Conservation (phyloP, 1,284 basidiomycete genomes). For the Microbotryomycetes sp. region DNA sequence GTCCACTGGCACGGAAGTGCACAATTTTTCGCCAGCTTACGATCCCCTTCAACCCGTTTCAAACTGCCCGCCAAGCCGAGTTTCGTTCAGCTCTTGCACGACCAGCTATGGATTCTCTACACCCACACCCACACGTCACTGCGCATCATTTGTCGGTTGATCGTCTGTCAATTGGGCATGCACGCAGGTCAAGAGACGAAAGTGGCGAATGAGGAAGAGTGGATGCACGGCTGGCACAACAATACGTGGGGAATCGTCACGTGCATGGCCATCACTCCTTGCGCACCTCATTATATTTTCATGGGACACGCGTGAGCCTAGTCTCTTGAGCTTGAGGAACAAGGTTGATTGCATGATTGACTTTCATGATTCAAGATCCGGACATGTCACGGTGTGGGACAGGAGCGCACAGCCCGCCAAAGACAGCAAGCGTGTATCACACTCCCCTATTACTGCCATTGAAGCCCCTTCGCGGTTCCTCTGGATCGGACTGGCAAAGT, state of each 20-base stretch:
- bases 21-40: neutral
- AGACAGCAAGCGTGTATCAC: constrained; percentile 27
- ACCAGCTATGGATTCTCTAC: neutral
- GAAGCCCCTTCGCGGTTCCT: constrained; percentile 53
- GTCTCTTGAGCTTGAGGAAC: neutral
- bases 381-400: constrained; percentile 69
- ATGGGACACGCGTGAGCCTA: constrained; percentile 73
- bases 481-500: constrained; percentile 61
- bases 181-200: neutral
- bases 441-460: neutral
- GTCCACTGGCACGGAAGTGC: neutral
- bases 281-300: constrained; percentile 59
- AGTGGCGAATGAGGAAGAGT: neutral
- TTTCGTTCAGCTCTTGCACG: neutral
- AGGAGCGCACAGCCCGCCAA: constrained; percentile 32
- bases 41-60: neutral
- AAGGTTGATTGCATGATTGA: neutral
- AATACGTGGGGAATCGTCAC: constrained; percentile 61
- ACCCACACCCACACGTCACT: neutral
- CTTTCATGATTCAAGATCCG: constrained; percentile 38
- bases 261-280: constrained; percentile 65
- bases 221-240: neutral
- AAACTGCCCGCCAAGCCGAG: neutral
- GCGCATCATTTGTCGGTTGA: neutral
- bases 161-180: neutral